phyloP scores from a whole-genome alignment of 306 rosid genomes.

The Notholithocarpus densiflorus region DNA sequence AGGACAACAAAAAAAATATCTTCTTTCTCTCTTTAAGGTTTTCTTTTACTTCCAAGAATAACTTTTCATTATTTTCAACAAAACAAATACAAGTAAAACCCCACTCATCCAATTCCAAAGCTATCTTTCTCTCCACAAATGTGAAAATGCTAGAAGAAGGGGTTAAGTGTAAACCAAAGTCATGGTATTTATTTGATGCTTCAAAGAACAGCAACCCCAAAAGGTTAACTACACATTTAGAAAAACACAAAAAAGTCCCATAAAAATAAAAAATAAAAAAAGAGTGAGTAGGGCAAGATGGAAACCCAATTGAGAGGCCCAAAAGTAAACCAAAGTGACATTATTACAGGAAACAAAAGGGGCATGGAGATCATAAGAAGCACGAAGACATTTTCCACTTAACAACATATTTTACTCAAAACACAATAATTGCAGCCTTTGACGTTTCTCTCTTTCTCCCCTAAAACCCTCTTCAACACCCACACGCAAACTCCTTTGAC shows the following conservation, averaged over 20 bases:
- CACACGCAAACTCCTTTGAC: slow-evolving; percentile 94
- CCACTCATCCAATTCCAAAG: not conserved
- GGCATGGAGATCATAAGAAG: not conserved
- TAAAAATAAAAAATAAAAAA: slow-evolving; percentile 1
- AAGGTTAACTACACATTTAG: slow-evolving; percentile 1
- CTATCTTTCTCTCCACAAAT: not conserved
- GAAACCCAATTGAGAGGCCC: not conserved
- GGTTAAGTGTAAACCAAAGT: not conserved
- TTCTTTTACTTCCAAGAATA: slow-evolving; percentile 18
- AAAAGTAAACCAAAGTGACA: not conserved
- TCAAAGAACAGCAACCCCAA: slow-evolving; percentile 35
- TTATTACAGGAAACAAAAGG: not conserved
- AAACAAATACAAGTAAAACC: not conserved
- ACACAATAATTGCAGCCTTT: slow-evolving; percentile 70
- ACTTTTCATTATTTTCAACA: slow-evolving; percentile 5
- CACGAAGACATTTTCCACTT: slow-evolving; percentile 24
- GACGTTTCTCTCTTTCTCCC: slow-evolving; percentile 53
- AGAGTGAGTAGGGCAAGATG: not conserved
- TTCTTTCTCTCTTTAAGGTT: not conserved
- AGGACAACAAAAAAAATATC: not conserved
- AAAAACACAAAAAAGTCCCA: slow-evolving; percentile 10
- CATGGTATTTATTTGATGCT: slow-evolving; percentile 27
- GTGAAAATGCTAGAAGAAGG: slow-evolving; percentile 9
- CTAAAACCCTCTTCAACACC: slow-evolving; percentile 45
- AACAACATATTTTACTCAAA: slow-evolving; percentile 46